Evolutionary conservation across 179 eudicot species (phyloP), one percentile per base, ranked within the genome.

Genomic region (Vitellaria paradoxa): DNA sequence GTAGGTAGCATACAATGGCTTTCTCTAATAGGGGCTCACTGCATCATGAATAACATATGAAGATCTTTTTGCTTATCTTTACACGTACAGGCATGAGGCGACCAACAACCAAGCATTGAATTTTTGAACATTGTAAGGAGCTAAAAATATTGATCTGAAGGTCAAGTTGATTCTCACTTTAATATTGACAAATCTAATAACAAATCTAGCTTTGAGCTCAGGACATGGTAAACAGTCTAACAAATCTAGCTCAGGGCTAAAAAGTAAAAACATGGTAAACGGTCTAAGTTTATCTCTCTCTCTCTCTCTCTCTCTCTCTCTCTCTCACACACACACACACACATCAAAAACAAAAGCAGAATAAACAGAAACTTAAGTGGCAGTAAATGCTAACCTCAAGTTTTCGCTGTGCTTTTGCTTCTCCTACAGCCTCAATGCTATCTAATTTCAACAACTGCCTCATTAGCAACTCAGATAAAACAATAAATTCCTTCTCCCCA

Each of bases 371-470:
- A 14, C 52, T 37, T 68, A 7, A 45, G 3, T 9, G 40, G 37
- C 9, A 12, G 56, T 24, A 45, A 70, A 37, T 60, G 79, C 85
- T 82, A 65, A 91, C 95, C 95, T 91, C 91, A 71, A 21, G 64
- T 78, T 86, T 89, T 57, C 95, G 77, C 81, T 81, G 92, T 47
- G 73, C 75, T 83, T 77, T 91, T 59, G 87, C 92, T 82, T 91
- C 95, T 81, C 95, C 92, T 71, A 83, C 85, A 65, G 92, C 91
- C 80, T 87, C 92, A 80, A 90, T 87, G 79, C 83, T 68, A 82
- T 92, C 97, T 78, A 92, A 80, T 77, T 89, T 92, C 61, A 92
- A 83, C 81, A 92, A 72, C 78, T 90, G 92, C 73, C 91, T 86
- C 93, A 91, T 89, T 15, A 91, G 91, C 81, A 88, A 82, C 89